Evolutionary conservation across 2,329 filamentous ascomycete species (phyloP).

Genomic region (Metarhizium album): DNA sequence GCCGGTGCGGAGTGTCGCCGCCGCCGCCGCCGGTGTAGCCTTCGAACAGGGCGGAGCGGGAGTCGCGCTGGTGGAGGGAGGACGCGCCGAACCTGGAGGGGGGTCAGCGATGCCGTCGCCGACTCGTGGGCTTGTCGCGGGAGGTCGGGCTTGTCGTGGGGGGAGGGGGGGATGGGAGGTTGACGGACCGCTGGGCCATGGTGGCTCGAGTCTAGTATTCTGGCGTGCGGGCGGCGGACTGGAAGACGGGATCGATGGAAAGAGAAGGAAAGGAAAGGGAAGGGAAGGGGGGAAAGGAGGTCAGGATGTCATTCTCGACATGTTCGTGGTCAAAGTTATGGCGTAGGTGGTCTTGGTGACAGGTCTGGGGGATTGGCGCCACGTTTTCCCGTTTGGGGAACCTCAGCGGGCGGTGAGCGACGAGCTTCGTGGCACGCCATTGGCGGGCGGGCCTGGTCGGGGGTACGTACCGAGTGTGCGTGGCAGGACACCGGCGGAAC

Average conservation of each 20-base stretch:
- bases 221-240: neutral
- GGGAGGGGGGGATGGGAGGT: neutral
- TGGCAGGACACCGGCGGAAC: too few species aligned
- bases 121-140: neutral
- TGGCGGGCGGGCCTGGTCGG: neutral
- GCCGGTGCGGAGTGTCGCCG: neutral
- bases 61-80: constrained; percentile 62
- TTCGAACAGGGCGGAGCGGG: constrained; percentile 63
- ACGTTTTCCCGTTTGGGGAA: too few species aligned
- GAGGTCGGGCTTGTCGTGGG: neutral
- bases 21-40: constrained; percentile 42
- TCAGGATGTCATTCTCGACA: neutral
- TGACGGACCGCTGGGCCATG: constrained; percentile 25
- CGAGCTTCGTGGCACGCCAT: neutral
- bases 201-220: neutral
- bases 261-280: neutral
- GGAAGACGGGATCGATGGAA: neutral
- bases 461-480: neutral
- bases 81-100: constrained; percentile 57
- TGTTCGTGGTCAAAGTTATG: constrained; percentile 6
- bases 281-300: neutral
- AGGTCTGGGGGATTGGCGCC: neutral
- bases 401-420: neutral
- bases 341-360: constrained; percentile 11
- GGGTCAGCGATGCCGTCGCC: too few species aligned